Base-by-base conservation (phyloP, 768 basidiomycete species). In the Rhizopogon sp. region DNA sequence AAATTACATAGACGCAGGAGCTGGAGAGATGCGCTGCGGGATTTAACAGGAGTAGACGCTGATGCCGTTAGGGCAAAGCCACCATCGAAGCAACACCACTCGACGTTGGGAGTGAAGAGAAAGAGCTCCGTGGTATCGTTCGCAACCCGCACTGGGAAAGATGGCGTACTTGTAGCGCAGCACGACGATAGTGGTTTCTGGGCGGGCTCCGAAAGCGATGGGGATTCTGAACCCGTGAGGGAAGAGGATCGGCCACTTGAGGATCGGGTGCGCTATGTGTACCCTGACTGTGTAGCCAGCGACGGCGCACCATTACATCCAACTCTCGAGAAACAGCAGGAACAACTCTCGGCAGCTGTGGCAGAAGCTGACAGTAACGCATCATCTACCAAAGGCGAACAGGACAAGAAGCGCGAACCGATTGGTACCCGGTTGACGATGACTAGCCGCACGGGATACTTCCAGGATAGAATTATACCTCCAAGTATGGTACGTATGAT, bases 381-480 rank as follows among this genome's bases (percentile, higher is more conserved):
- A 33, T 68, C 70, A 59, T 69, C 52, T 68, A 64, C 44, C 59
- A 67, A 59, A 55, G 58, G 41, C 60, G 53, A 57, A 37, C 35
- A 11, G 55, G 47, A 65, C 53, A 72, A 77, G 66, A 64, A 70
- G 57, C 76, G 77, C 53, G 79, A 80, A 52, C 83, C 86, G 13
- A 85, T 95, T 60, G 93, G 93, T 11, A 95, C 92, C 10, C 74
- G 91, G 44, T 72, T 98, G 64, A 93, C 94, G 0, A 98, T 98
- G 94, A 95, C 94, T 5, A 95, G 92, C 65, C 80, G 94, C 31
- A 89, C 90, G 16, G 92, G 93, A 2, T 94, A 89, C 71, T 94
- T 95, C 75, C 92, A 94, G 68, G 94, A 98, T 64, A 77, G 93
- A 50, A 89, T 98, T 63, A 83, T 99, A 57, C 87, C 94, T 3